Percentiles rank a stretch among this genome's conserved stretches.
These are phyloP conservation scores for Monilinia fructigena DNA, from an alignment of 2,329 filamentous ascomycete genomes.

Conservation along the genomic window DNA sequence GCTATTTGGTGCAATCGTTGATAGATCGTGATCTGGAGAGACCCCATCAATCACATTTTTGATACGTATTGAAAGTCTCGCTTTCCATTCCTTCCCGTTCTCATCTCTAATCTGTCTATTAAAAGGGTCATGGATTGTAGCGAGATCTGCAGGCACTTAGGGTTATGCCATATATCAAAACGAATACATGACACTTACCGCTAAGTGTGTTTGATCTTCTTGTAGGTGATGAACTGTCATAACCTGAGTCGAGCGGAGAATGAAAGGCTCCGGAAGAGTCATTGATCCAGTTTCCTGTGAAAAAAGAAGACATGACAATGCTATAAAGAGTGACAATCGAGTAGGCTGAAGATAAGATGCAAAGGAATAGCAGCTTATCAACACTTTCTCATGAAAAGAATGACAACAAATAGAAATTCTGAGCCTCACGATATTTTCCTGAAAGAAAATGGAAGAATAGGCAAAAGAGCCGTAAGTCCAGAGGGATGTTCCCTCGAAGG, in stretches of 20 bases:
- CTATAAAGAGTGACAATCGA: conserved; percentile 30
- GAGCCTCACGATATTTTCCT: conserved; percentile 7
- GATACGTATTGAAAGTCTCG: conserved; percentile 15
- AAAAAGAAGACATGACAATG: conserved; percentile 26
- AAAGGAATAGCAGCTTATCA: conserved; percentile 33
- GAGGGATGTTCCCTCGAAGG: not conserved
- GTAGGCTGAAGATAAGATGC: conserved; percentile 34
- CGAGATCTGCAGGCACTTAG: conserved; percentile 3
- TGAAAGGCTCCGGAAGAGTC: not conserved
- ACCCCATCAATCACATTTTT: conserved; percentile 14
- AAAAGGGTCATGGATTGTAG: not conserved
- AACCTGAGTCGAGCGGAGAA: conserved; percentile 26
- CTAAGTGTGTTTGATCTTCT: conserved; percentile 14
- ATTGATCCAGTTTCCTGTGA: not conserved
- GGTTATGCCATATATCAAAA: not conserved
- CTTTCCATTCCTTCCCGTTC: conserved; percentile 9
- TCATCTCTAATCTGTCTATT: conserved; percentile 8
- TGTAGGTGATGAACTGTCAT: conserved; percentile 23
- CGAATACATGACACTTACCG: conserved; percentile 1
- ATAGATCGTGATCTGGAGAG: conserved; percentile 8
- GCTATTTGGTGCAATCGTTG: conserved; percentile 4
- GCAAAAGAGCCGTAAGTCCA: conserved; percentile 16
- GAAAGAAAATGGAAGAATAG: conserved; percentile 13
- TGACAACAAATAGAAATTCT: conserved; percentile 24
- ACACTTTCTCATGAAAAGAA: conserved; percentile 32